These are phyloP conservation scores for Mucor piriformis DNA, from an alignment of 371 early-diverging fungal genomes.

Conservation along the genomic window DNA sequence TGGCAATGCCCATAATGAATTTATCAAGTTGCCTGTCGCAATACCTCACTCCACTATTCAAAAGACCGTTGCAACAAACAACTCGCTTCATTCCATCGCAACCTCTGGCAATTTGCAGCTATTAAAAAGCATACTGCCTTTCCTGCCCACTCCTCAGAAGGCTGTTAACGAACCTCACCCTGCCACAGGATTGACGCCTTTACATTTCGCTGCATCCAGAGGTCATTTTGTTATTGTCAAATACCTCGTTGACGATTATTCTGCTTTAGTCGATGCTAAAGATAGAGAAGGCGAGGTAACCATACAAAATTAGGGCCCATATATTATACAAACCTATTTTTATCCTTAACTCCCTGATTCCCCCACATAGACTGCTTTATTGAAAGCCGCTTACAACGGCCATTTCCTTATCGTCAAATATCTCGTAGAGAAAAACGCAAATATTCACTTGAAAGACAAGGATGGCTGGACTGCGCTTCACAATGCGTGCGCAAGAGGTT, in stretches of 20 bases:
- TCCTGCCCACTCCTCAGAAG: conserved; percentile 40
- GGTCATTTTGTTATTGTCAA: conserved; percentile 72
- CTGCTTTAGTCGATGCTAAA: conserved; percentile 66
- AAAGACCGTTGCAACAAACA: conserved; percentile 15
- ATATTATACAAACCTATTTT: not conserved
- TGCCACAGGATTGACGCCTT: conserved; percentile 66
- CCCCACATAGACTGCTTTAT: conserved; percentile 67
- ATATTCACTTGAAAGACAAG: conserved; percentile 69
- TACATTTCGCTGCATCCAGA: conserved; percentile 74
- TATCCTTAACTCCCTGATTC: not conserved
- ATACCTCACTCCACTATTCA: conserved; percentile 19
- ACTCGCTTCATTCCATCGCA: conserved; percentile 39
- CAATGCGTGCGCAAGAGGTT: conserved; percentile 73
- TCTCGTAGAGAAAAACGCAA: conserved; percentile 65
- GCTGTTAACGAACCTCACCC: conserved; percentile 54
- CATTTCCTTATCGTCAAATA: conserved; percentile 65
- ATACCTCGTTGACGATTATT: conserved; percentile 64
- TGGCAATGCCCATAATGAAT: conserved; percentile 61
- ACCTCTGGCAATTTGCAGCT: conserved; percentile 42
- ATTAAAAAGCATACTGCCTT: conserved; percentile 34
- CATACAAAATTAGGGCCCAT: too few relatives aligned
- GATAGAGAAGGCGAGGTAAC: conserved; percentile 78
- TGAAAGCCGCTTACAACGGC: conserved; percentile 80
- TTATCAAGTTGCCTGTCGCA: conserved; percentile 52
- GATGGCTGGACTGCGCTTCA: conserved; percentile 90